Evolutionary conservation across 1,284 basidiomycete species (phyloP).

Genomic region (Moesziomyces sp.): DNA sequence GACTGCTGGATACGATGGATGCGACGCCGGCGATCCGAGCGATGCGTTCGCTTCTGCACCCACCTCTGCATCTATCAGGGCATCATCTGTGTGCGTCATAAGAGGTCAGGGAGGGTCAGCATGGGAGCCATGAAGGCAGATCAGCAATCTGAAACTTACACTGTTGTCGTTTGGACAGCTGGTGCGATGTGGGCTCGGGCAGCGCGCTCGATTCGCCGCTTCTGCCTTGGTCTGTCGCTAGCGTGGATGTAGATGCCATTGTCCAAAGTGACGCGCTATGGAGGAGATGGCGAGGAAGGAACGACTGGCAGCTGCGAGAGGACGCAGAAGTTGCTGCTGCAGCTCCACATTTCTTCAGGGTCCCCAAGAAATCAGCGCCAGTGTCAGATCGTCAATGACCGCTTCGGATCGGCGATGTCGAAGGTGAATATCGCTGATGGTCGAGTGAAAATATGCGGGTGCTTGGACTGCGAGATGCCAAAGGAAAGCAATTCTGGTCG

Average conservation of each 20-base stretch:
- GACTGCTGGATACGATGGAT: conserved; percentile 40
- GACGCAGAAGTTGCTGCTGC: no score
- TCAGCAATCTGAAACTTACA: conserved; percentile 13
- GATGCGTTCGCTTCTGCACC: conserved; percentile 1
- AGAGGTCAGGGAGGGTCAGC: no score
- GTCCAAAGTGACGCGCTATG: background rate
- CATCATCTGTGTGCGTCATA: conserved; percentile 17
- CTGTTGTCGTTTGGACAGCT: conserved; percentile 38
- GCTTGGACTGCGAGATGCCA: no score
- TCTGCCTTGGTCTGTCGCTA: background rate
- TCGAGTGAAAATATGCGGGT: no score
- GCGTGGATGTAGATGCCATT: background rate
- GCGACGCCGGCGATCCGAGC: conserved; percentile 20
- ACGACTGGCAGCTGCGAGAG: no score
- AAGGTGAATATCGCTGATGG: no score
- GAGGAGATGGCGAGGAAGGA: no score
- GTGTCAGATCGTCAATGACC: no score
- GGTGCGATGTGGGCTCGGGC: conserved; percentile 20
- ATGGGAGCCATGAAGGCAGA: background rate
- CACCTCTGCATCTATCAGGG: conserved; percentile 24
- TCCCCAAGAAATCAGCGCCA: no score
- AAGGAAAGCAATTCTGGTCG: no score
- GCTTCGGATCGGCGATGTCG: no score
- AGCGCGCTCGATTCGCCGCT: background rate
- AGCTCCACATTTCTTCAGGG: no score